phyloP scores from a whole-genome alignment of 345 rosid species.

The Brassica carinata region DNA sequence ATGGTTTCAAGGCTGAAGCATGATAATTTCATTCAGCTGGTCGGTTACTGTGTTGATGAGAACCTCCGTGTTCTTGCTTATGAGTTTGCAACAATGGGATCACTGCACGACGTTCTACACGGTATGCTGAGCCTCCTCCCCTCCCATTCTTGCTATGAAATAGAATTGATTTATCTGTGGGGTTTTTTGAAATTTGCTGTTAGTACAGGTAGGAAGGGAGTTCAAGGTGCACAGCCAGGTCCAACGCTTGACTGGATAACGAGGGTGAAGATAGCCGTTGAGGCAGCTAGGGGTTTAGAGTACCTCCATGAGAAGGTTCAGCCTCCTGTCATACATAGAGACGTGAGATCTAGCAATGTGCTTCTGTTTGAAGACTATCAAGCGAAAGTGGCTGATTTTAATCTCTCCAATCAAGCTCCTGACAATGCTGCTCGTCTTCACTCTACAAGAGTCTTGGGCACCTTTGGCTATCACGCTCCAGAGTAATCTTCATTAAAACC shows the following conservation, averaged over 20 bases:
- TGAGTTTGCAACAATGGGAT: constrained; percentile 94
- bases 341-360: constrained; percentile 94
- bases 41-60: constrained; percentile 82
- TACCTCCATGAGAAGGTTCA: constrained; percentile 94
- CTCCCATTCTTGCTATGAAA: not conserved
- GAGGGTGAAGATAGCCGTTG: constrained; percentile 88
- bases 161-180: not conserved
- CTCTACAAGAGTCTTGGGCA: constrained; percentile 97
- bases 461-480: constrained; percentile 99
- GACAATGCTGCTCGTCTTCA: constrained; percentile 99
- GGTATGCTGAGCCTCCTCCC: constrained; percentile 45
- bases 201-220: constrained; percentile 92
- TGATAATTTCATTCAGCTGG: constrained; percentile 75
- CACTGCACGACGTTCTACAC: constrained; percentile 83
- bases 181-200: not conserved
- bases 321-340: constrained; percentile 88
- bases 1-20: constrained; percentile 81
- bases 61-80: constrained; percentile 76
- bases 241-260: constrained; percentile 97
- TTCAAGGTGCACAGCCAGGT: constrained; percentile 99
- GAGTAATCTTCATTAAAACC: constrained; percentile 58
- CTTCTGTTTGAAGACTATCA: constrained; percentile 95
- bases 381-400: constrained; percentile 94
- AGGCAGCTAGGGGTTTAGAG: constrained; percentile 96
- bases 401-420: constrained; percentile 97